A percentile compares a stretch with the other conserved stretches of the same genome.
phyloP scores from a whole-genome alignment of 2,329 filamentous ascomycete genomes.

The Coniochaeta sp. region DNA sequence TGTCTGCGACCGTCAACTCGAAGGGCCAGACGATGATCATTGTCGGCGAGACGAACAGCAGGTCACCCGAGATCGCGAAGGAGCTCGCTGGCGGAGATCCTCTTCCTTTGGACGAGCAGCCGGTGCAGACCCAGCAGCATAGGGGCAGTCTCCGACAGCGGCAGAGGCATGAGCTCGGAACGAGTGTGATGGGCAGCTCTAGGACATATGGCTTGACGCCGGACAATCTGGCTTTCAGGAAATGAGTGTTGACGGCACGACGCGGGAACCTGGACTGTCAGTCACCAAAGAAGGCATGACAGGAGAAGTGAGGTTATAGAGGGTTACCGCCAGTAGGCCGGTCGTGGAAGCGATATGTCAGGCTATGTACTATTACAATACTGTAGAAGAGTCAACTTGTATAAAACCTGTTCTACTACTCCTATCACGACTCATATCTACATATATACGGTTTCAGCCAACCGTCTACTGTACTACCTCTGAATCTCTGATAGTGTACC shows the following conservation, averaged over 20 bases:
- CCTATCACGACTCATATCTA: too few species aligned
- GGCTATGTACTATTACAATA: not conserved
- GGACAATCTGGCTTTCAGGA: not conserved
- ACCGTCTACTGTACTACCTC: too few species aligned
- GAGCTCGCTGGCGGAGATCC: slow-evolving; percentile 31
- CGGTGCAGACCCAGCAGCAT: not conserved
- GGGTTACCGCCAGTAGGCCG: not conserved
- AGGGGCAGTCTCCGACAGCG: not conserved
- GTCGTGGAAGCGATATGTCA: not conserved
- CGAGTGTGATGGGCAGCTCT: slow-evolving; percentile 11
- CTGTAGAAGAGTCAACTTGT: not conserved
- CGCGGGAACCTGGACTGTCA: not conserved
- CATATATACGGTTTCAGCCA: not conserved
- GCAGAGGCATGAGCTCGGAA: not conserved
- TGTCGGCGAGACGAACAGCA: slow-evolving; percentile 28
- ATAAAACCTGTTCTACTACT: not conserved
- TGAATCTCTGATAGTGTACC: too few species aligned
- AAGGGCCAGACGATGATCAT: slow-evolving; percentile 39
- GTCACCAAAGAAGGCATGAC: not conserved
- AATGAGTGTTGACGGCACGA: not conserved
- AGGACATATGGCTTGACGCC: slow-evolving; percentile 27
- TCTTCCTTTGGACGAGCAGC: slow-evolving; percentile 15
- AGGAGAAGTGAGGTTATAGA: not conserved
- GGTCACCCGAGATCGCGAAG: slow-evolving; percentile 35
- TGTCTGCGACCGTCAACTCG: slow-evolving; percentile 37